Evolutionary conservation across 164 flowering plant species (phyloP), one percentile per base, ranked within the genome.

Genomic region (Macadamia tetraphylla): DNA sequence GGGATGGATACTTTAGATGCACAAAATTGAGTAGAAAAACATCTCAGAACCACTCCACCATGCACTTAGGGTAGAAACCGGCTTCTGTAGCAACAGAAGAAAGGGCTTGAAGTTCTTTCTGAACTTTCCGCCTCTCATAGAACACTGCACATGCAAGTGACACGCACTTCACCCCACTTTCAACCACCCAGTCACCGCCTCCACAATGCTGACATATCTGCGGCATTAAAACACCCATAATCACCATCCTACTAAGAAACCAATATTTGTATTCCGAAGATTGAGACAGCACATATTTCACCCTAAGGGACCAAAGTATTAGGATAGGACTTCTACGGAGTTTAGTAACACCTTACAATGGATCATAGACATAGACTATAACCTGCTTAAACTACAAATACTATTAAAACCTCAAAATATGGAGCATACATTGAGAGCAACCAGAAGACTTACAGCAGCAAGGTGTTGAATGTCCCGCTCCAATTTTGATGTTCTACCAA

Each of bases 161-260:
- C 14, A 77, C 86, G 80, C 99, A 92, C 76, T 92, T 92, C 57
- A 92, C 82, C 10, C 97, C 97, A 69, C 86, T 81, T 71, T 92
- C 96, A 23, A 85, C 42, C 40, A 85, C 32, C 94, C 93, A 83
- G 70, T 90, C 97, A 7, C 91, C 96, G 29, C 98, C 98, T 61
- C 98, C 98, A 70, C 99, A 94, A 69, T 90, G 89, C 62, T 83
- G 76, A 67, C 99, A 94, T 75, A 94, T 89, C 98, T 94, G 81
- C 43, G 52, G 48, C 62, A 67, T 6, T 64, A 18, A 23, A 58
- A 1, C 12, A 61, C 15, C 40, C 13, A 18, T 29, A 14, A 40
- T 6, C 14, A 63, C 30, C 10, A 42, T 8, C 18, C 18, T 6
- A 61, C 14, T 9, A 46, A 15, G 46, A n/a, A 63, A 35, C 35